These are phyloP conservation scores for Apostasia shenzhenica DNA, from an alignment of 106 monocot species.

Conservation along the genomic window DNA sequence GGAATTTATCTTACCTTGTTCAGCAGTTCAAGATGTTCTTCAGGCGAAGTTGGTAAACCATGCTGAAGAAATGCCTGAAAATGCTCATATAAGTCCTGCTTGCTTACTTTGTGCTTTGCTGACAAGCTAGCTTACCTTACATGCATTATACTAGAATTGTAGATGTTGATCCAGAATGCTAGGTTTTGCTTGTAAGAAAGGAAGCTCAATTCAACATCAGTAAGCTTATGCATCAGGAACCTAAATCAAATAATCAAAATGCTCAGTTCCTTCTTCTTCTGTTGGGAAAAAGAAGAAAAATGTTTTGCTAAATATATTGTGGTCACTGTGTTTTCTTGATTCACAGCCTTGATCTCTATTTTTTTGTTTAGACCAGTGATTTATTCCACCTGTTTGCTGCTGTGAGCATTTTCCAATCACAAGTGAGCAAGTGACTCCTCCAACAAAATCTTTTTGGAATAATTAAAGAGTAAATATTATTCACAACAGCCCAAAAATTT, in stretches of 20 bases:
- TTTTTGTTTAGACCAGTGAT: too few relatives aligned
- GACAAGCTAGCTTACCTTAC: conserved; percentile 28
- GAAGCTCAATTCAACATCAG: conserved; percentile 30
- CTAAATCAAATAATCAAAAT: conserved; percentile 27
- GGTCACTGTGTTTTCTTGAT: too few relatives aligned
- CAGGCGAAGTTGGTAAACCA: conserved; percentile 49
- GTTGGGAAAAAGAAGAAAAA: too few relatives aligned
- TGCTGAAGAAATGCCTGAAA: conserved; percentile 72
- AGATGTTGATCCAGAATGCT: conserved; percentile 95
- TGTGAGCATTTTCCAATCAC: too few relatives aligned
- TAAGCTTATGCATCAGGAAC: conserved; percentile 52
- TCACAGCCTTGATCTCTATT: too few relatives aligned
- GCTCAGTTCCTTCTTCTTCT: too few relatives aligned
- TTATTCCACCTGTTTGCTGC: too few relatives aligned
- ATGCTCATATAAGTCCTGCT: not conserved
- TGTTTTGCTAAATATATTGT: too few relatives aligned
- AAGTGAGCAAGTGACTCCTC: too few relatives aligned
- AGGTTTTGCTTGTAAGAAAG: conserved; percentile 86
- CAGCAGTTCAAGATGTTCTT: conserved; percentile 49
- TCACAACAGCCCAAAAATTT: too few relatives aligned
- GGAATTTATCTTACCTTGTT: conserved; percentile 49
- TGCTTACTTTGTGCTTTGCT: not conserved
- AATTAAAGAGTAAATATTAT: too few relatives aligned
- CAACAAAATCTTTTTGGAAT: too few relatives aligned
- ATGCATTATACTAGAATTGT: conserved; percentile 91